Percentiles rank a stretch among this genome's conserved stretches.
These are phyloP conservation scores for Lumnitzera littorea DNA, from an alignment of 345 rosid genomes.

Conservation along the genomic window DNA sequence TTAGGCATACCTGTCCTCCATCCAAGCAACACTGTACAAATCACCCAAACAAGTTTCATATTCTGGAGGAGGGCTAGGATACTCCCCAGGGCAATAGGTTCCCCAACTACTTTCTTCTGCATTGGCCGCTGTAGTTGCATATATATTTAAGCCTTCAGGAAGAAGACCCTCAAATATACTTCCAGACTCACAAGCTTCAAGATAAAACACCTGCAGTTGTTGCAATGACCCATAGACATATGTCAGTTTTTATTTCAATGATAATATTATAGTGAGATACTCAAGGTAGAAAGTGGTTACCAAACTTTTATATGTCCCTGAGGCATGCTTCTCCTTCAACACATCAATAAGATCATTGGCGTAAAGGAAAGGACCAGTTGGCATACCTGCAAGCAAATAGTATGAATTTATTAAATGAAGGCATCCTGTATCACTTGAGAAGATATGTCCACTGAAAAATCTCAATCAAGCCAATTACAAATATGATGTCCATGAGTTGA, in stretches of 20 bases:
- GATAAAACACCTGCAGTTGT: constrained; percentile 79
- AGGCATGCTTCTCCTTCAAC: constrained; percentile 75
- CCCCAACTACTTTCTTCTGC: constrained; percentile 98
- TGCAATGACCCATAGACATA: not conserved
- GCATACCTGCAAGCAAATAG: constrained; percentile 64
- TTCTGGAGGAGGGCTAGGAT: constrained; percentile 83
- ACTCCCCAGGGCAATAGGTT: constrained; percentile 93
- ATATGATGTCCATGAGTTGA: too few species aligned
- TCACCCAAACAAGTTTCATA: constrained; percentile 97
- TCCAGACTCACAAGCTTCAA: constrained; percentile 99
- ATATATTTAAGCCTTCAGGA: constrained; percentile 79
- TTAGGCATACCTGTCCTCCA: constrained; percentile 83
- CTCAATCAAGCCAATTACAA: too few species aligned
- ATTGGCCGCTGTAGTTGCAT: constrained; percentile 92
- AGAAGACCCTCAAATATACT: constrained; percentile 99
- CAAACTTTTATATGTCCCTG: constrained; percentile 74
- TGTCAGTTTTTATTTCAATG: not conserved
- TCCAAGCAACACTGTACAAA: constrained; percentile 95
- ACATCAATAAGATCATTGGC: constrained; percentile 69
- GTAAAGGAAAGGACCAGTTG: constrained; percentile 75
- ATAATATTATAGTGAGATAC: not conserved
- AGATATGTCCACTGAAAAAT: not conserved
- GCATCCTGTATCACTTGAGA: too few species aligned
- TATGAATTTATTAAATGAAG: too few species aligned
- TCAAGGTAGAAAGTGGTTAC: constrained; percentile 25